A percentile compares a stretch with the other conserved stretches of the same genome.
Conservation (phyloP, 2,329 filamentous ascomycete genomes). For the Penicillium sp. region DNA sequence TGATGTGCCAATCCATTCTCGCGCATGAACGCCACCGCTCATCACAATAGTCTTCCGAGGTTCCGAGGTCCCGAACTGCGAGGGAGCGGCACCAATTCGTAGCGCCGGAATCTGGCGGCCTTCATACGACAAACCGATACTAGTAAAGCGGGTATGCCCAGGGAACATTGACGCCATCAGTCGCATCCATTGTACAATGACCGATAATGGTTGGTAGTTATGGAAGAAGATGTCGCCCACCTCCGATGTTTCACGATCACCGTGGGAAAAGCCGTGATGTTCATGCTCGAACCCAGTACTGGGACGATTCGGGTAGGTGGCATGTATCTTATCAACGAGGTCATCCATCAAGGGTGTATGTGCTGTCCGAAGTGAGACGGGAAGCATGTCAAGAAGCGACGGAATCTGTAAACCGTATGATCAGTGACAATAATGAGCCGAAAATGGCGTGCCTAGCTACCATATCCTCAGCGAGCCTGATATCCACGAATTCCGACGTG, state of each 20-base stretch:
- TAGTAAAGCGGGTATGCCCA: conserved; percentile 69
- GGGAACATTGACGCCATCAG: conserved; percentile 88
- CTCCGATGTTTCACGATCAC: conserved; percentile 32
- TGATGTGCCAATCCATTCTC: conserved; percentile 94
- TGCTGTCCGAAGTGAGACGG: conserved; percentile 66
- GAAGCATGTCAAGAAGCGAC: conserved; percentile 76
- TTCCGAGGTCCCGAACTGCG: conserved; percentile 41
- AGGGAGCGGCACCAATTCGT: conserved; percentile 65
- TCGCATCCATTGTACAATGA: conserved; percentile 87
- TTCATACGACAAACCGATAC: conserved; percentile 81
- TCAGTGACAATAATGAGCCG: not conserved
- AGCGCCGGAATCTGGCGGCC: conserved; percentile 82
- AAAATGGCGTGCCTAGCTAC: conserved; percentile 45
- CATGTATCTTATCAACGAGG: conserved; percentile 71
- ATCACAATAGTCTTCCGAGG: conserved; percentile 75
- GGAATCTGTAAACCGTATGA: conserved; percentile 49
- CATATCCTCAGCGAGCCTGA: conserved; percentile 72
- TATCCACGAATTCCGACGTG: conserved; percentile 76
- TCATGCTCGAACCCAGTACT: conserved; percentile 28
- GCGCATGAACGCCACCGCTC: conserved; percentile 82
- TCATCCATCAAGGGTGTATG: conserved; percentile 77
- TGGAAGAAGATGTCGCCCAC: conserved; percentile 75
- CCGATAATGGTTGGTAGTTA: conserved; percentile 84
- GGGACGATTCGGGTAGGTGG: conserved; percentile 63
- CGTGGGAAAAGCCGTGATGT: conserved; percentile 27